Evolutionary conservation across 495 filamentous ascomycete genomes (phyloP).

Genomic region (Darksidea phi): DNA sequence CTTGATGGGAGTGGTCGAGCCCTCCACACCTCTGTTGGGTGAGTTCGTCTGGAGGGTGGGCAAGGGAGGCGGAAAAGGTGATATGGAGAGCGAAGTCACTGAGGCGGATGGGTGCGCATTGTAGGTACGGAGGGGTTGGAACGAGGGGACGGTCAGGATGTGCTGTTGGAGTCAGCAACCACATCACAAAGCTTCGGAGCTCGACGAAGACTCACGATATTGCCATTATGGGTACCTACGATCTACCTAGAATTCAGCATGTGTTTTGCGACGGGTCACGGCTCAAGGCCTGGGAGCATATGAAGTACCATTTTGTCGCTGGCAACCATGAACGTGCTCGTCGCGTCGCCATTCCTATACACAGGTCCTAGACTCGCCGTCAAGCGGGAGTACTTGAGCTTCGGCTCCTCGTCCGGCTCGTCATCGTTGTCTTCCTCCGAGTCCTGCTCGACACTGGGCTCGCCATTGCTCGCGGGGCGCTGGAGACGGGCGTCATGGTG

Average conservation of each 20-base stretch:
- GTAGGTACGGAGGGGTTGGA: slow-evolving; percentile 78
- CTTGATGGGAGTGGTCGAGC: slow-evolving; percentile 42
- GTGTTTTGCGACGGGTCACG: not conserved
- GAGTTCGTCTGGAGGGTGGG: slow-evolving; percentile 58
- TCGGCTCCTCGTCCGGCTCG: slow-evolving; percentile 92
- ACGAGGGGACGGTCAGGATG: slow-evolving; percentile 75
- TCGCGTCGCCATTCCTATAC: slow-evolving; percentile 92
- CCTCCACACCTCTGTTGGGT: slow-evolving; percentile 49
- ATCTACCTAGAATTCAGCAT: slow-evolving; percentile 57
- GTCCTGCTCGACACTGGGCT: slow-evolving; percentile 16
- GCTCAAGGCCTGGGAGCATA: slow-evolving; percentile 9
- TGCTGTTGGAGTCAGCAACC: slow-evolving; percentile 56
- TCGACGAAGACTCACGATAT: slow-evolving; percentile 66
- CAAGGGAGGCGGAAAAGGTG: slow-evolving; percentile 78
- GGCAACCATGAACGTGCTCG: slow-evolving; percentile 81
- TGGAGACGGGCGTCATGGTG: slow-evolving; percentile 19
- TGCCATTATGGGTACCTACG: slow-evolving; percentile 93
- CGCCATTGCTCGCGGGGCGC: slow-evolving; percentile 21
- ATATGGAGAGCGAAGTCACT: slow-evolving; percentile 84
- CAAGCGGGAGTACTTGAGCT: slow-evolving; percentile 83
- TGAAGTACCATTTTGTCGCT: slow-evolving; percentile 89
- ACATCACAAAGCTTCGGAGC: not conserved
- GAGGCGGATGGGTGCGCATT: slow-evolving; percentile 83
- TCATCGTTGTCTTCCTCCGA: slow-evolving; percentile 55
- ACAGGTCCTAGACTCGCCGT: slow-evolving; percentile 75